Evolutionary conservation across 2,329 filamentous ascomycete genomes (phyloP).

Genomic region (Hysterium pulicare): DNA sequence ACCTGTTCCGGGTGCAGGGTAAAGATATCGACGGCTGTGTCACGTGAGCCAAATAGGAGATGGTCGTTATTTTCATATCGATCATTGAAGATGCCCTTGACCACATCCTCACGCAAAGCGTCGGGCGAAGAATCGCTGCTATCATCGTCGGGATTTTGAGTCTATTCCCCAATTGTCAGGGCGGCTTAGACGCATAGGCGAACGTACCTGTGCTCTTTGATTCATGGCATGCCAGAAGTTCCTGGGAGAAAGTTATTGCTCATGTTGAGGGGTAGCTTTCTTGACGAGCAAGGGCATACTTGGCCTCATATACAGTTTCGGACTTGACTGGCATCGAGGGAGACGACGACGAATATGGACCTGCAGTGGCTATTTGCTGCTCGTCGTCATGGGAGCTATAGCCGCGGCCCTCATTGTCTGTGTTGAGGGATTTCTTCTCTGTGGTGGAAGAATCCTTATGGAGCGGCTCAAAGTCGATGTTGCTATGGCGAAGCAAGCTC

Average conservation of each 20-base stretch:
- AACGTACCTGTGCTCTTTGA: conserved; percentile 34
- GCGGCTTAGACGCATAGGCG: not conserved
- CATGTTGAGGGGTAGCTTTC: conserved; percentile 7
- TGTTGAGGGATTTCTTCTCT: conserved; percentile 14
- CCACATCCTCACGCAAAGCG: conserved; percentile 31
- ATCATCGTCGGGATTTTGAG: conserved; percentile 16
- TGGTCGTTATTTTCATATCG: conserved; percentile 43
- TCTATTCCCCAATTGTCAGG: conserved; percentile 23
- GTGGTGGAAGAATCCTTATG: conserved; percentile 37
- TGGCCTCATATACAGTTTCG: conserved; percentile 17
- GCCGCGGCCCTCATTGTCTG: conserved; percentile 3
- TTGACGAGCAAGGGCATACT: conserved; percentile 1
- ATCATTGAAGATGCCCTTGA: conserved; percentile 49
- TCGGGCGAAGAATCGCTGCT: conserved; percentile 27
- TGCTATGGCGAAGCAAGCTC: conserved; percentile 60
- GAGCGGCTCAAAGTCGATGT: conserved; percentile 66
- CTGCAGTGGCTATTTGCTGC: conserved; percentile 13
- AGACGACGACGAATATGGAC: conserved; percentile 8
- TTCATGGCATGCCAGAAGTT: conserved; percentile 48
- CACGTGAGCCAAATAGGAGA: conserved; percentile 52
- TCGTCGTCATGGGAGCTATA: conserved; percentile 9
- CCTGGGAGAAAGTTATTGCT: conserved; percentile 34
- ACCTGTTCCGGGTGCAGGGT: conserved; percentile 62
- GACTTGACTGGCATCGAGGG: conserved; percentile 15
- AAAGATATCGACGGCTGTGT: conserved; percentile 57